Evolutionary conservation across 768 basidiomycete genomes (phyloP).

Genomic region (Termitomyces sp.): DNA sequence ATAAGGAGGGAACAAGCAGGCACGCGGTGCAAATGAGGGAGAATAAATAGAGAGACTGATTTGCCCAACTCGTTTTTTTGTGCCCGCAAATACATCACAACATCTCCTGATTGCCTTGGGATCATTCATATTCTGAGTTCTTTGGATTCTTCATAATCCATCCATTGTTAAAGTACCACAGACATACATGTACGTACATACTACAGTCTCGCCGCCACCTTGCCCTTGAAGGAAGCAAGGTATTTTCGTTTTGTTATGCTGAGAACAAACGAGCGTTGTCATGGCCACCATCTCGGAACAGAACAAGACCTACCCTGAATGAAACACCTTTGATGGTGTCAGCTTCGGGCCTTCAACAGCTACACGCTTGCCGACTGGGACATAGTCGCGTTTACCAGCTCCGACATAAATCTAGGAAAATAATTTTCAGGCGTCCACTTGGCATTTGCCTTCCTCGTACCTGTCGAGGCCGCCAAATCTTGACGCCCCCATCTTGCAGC

Average conservation of each 20-base stretch:
- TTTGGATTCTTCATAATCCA: not conserved
- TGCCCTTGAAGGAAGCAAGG: slow-evolving; percentile 56
- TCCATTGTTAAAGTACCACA: slow-evolving; percentile 2
- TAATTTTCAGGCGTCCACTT: not conserved
- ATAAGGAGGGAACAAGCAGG: slow-evolving; percentile 21
- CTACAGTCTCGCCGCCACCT: slow-evolving; percentile 37
- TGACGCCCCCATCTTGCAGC: slow-evolving; percentile 83
- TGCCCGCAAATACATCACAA: slow-evolving; percentile 14
- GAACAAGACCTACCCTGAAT: slow-evolving; percentile 63
- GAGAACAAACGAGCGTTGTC: slow-evolving; percentile 20
- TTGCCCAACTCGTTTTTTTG: slow-evolving; percentile 5
- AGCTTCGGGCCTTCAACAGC: slow-evolving; percentile 48
- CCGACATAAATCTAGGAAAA: slow-evolving; percentile 69
- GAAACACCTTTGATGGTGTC: slow-evolving; percentile 57
- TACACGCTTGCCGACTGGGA: slow-evolving; percentile 54
- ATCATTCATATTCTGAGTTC: not conserved
- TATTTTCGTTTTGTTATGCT: slow-evolving; percentile 66
- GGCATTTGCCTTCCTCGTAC: slow-evolving; percentile 27
- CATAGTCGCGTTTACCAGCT: slow-evolving; percentile 65
- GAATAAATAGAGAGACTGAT: slow-evolving; percentile 11
- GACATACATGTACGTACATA: not conserved
- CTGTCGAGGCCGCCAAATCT: slow-evolving; percentile 90
- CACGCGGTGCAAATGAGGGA: slow-evolving; percentile 21
- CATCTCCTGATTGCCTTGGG: slow-evolving; percentile 4
- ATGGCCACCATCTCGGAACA: slow-evolving; percentile 26